Conservation (phyloP, 2,329 filamentous ascomycete genomes). For the Diaporthe vexans region DNA sequence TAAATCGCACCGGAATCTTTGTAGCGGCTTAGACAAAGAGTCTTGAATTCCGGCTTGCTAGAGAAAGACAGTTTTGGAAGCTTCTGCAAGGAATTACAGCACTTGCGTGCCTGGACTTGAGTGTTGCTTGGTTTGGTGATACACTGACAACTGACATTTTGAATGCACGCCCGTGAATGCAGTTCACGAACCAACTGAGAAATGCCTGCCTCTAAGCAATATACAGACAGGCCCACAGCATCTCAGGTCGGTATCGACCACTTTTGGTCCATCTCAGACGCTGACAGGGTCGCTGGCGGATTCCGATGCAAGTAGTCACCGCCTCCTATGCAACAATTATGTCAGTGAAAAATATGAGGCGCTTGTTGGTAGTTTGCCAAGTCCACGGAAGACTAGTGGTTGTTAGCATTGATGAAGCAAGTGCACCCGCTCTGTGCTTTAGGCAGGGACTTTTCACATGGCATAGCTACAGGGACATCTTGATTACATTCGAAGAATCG, state of each 20-base stretch:
- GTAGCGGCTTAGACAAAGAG: no score
- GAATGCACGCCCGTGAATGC: background rate
- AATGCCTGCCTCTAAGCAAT: no score
- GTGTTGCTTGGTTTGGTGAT: background rate
- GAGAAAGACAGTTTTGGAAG: background rate
- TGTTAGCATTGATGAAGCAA: background rate
- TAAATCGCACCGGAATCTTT: background rate
- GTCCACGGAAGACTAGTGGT: background rate
- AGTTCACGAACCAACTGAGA: no score
- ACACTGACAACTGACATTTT: background rate
- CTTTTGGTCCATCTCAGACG: background rate
- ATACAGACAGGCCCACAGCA: no score
- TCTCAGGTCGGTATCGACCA: background rate
- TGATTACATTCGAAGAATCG: no score
- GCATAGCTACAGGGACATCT: no score
- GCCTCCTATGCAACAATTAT: background rate
- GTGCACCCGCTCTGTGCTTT: background rate
- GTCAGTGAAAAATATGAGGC: no score
- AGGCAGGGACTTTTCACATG: background rate
- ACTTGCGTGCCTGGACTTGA: background rate
- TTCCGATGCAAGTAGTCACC: background rate
- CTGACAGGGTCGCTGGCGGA: background rate
- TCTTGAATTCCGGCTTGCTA: accelerated
- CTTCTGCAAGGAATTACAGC: background rate
- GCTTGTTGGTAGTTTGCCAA: background rate